Base-by-base conservation (phyloP, 768 basidiomycete species). In the Lactifluus subvellereus region DNA sequence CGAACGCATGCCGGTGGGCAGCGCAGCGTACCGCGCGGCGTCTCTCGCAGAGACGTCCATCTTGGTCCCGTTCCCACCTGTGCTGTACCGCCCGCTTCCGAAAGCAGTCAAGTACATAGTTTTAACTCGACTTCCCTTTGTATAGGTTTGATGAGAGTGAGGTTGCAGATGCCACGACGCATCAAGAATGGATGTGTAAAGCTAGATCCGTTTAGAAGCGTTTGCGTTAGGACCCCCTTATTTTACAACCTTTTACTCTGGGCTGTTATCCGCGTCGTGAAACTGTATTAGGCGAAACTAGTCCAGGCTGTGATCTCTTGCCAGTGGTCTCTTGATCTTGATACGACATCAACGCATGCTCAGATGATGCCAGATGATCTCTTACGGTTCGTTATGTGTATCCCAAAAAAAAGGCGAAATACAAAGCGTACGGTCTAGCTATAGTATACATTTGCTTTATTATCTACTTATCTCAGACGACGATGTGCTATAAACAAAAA, bases 41-140 rank as follows among this genome's bases (percentile, higher is more conserved):
- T 87, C 87, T 69, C 77, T 86, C 37, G 68, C 73, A n/a, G 71
- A 74, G 54, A 88, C 86, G 2, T 85, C 84, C 2, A 81, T 88
- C 65, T 70, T 88, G 47, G 72, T 87, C 35, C 86, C 86, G 3
- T 62, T 88, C 20, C 86, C 85, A 0, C 85, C 82, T 0, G 55
- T 70, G 0, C 6, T 88, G 2, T 88, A 88, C 68, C 71, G 72
- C 22, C 77, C 71, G 4, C 65, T 88, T 5, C 87, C 87, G 2
- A 59, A 55, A 0, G 71, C 77, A 58, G 14, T 87, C 57, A 88
- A 88, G 73, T 70, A 71, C 63, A 82, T 80, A 2, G 8, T 88
- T 10, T 69, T 88, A n/a, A 59, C 67, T 88, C 33, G 87, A 89
- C 66, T 82, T 85, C 57, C 80, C 84, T 8, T 77, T 87, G 66